Evolutionary conservation across 352 stramenopile species (phyloP), one percentile per base, ranked within the genome.

Genomic region (Globisporangium uncinulatum): DNA sequence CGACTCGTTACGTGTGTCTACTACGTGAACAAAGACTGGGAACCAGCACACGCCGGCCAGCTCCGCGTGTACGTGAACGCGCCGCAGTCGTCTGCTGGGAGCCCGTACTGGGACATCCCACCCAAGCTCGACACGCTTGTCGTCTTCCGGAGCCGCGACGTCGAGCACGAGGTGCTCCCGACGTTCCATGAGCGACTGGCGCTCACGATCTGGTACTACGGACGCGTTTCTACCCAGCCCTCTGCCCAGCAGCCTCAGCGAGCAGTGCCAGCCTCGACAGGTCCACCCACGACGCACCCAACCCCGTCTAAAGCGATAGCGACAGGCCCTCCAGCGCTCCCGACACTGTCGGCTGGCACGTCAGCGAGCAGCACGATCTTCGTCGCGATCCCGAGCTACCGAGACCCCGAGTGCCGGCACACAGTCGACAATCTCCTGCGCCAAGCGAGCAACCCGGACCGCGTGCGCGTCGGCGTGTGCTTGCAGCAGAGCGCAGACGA

Each of bases 121-220:
- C 93, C 94, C 2, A 66, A 74, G 56, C 69, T 94, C 9, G 90
- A 98, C 69, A 86, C 89, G 34, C 67, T 98, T 7, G 62, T 98
- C 3, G 59, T 98, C 24, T 98, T 98, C 67, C 82, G 88, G 44
- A 97, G 87, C 21, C 76, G 92, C 46, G 62, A 96, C 47, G 79
- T 98, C 9, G 86, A 97, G 42, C 94, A 98, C 62, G 86, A 98
- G 61, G 80, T 92, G 14, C 58, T 97, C 42, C 89, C 91, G 14
- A 89, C 79, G 45, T 75, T 76, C 47, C 62, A 77, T 36, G 66
- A 93, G n/a, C 84, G 95, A 36, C 86, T 95, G 64, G 95, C 95
- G 36, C 64, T 98, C 45, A 98, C 94, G 17, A 83, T 97, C 50
- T 98, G 95, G 95, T 96, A 97, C 52, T 98, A 98, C 51, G 92